Evolutionary conservation across 352 stramenopile genomes (phyloP).

Genomic region (Elongisporangium anandrum): DNA sequence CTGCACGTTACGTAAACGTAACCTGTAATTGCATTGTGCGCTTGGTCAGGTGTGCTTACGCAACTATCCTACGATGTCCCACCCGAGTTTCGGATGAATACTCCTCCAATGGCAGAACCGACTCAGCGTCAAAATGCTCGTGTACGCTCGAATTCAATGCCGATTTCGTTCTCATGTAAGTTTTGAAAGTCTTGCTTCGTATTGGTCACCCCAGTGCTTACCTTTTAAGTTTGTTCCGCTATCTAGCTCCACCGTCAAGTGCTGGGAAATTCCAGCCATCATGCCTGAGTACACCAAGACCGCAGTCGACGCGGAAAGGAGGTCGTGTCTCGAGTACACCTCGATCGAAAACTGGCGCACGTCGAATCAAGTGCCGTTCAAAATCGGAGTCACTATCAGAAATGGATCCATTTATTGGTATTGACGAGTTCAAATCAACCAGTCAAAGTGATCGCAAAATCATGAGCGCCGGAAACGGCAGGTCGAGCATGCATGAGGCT

Average conservation of each 20-base stretch:
- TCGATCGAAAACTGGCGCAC: slow-evolving; percentile 22
- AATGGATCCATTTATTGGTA: slow-evolving; percentile 15
- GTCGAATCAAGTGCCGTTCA: slow-evolving; percentile 42
- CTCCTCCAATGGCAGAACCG: neutral
- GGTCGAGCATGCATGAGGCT: slow-evolving; percentile 12
- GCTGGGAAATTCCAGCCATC: slow-evolving; percentile 2
- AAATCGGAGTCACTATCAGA: slow-evolving; percentile 60
- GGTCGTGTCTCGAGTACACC: slow-evolving; percentile 25
- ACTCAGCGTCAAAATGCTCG: slow-evolving; percentile 31
- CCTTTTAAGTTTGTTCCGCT: neutral
- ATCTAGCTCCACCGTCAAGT: neutral
- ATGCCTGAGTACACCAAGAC: slow-evolving; percentile 3
- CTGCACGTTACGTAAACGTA: neutral
- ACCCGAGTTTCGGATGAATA: neutral
- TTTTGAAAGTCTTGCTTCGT: neutral
- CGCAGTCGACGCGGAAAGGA: slow-evolving; percentile 21
- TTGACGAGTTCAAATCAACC: slow-evolving; percentile 24
- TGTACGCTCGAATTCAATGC: slow-evolving; percentile 76
- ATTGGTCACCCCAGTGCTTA: neutral
- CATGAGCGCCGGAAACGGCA: too few species aligned
- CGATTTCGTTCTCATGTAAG: slow-evolving; percentile 34
- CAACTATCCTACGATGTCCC: neutral
- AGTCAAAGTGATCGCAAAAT: too few species aligned
- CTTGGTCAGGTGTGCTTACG: slow-evolving; percentile 5
- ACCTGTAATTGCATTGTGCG: neutral